A percentile compares a stretch with the other conserved stretches of the same genome.
Conservation (phyloP, 441 rosid genomes). For the Mallotus japonicus region DNA sequence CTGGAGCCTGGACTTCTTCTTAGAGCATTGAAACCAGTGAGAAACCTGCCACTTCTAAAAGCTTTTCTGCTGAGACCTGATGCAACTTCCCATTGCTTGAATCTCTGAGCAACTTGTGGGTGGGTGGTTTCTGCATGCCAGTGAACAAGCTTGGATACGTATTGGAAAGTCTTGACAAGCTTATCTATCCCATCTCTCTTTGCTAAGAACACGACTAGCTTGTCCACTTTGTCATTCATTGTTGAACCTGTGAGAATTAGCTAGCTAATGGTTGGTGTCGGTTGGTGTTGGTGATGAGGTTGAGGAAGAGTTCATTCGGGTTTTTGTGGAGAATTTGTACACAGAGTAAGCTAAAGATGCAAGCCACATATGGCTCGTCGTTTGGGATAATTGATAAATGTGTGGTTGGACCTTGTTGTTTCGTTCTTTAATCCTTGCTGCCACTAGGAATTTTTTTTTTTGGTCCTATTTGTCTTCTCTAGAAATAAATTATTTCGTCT, state of each 20-base stretch:
- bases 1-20: constrained; percentile 65
- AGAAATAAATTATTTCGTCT: not conserved
- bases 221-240: constrained; percentile 75
- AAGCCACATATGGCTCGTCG: constrained; percentile 27
- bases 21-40: constrained; percentile 76
- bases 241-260: not conserved
- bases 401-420: not conserved
- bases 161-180: constrained; percentile 95
- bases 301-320: constrained; percentile 15
- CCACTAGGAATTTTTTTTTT: constrained; percentile 1
- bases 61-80: constrained; percentile 93
- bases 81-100: constrained; percentile 90
- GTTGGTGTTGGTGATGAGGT: constrained; percentile 4
- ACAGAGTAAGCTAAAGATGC: constrained; percentile 11
- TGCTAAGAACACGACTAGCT: constrained; percentile 83
- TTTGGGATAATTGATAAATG: constrained; percentile 29
- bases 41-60: constrained; percentile 81
- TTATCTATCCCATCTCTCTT: constrained; percentile 97
- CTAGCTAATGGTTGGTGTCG: not conserved
- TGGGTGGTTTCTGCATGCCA: constrained; percentile 60
- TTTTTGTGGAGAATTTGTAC: constrained; percentile 3
- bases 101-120: constrained; percentile 53
- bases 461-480: not conserved
- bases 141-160: constrained; percentile 85
- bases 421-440: not conserved